Evolutionary conservation across 768 basidiomycete species (phyloP).

Genomic region (Glaciozyma martinii): DNA sequence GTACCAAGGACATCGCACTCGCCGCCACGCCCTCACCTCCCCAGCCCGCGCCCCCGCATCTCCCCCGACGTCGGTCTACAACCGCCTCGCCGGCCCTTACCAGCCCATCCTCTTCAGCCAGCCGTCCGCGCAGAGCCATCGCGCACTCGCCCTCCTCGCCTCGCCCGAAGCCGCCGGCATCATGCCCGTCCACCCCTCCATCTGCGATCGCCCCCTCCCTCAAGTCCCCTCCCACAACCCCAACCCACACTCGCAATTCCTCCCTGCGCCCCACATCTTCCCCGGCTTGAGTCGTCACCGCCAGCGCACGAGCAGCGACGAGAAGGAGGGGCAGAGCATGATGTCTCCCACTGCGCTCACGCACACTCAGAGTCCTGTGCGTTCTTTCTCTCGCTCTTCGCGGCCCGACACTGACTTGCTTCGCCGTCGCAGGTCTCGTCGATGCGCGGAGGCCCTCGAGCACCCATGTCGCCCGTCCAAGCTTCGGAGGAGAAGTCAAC

Average conservation of each 20-base stretch:
- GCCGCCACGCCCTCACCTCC: conserved; percentile 2
- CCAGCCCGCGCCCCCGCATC: conserved; percentile 27
- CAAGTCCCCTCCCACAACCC: not conserved
- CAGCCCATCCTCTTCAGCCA: conserved; percentile 28
- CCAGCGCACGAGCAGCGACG: conserved; percentile 17
- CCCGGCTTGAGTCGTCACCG: not conserved
- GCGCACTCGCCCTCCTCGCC: conserved; percentile 27
- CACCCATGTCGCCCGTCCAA: conserved; percentile 25
- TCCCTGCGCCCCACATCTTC: conserved; percentile 17
- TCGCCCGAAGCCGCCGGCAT: conserved; percentile 29
- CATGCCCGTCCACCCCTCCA: conserved; percentile 17
- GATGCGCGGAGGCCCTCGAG: conserved; percentile 23
- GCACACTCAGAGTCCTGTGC: conserved; percentile 28
- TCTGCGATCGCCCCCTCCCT: not conserved
- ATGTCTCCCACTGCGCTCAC: conserved; percentile 17
- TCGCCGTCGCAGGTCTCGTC: conserved; percentile 18
- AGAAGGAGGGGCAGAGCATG: conserved; percentile 17
- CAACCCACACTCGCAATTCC: conserved; percentile 5
- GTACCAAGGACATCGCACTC: not conserved
- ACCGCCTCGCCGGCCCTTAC: conserved; percentile 33
- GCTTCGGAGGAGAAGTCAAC: not conserved
- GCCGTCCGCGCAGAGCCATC: conserved; percentile 9
- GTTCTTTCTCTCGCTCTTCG: not conserved
- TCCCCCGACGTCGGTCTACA: conserved; percentile 32
- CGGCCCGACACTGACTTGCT: not conserved